These are phyloP conservation scores for Eucalyptus cloeziana DNA, from an alignment of 345 rosid genomes.

Conservation along the genomic window DNA sequence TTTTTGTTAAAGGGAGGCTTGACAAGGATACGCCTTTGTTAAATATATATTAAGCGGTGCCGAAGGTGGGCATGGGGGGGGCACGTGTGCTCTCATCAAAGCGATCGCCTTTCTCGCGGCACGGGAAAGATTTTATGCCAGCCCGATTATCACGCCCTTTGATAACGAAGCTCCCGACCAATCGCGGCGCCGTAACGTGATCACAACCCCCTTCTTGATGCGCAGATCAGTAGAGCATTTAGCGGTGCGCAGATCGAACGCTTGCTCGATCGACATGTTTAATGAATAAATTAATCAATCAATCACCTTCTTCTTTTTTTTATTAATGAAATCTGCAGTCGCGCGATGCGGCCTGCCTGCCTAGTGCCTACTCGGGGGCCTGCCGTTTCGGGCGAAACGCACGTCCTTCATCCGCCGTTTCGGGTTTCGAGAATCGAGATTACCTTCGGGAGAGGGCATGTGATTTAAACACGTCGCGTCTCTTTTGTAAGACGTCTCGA, in stretches of 20 bases:
- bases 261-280: neutral
- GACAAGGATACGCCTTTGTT: neutral
- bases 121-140: neutral
- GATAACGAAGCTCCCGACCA: neutral
- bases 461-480: neutral
- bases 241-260: neutral
- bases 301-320: neutral
- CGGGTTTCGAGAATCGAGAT: neutral
- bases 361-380: neutral
- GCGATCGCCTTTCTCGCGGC: neutral
- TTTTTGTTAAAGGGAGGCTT: neutral
- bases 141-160: neutral
- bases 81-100: neutral
- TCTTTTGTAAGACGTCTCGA: neutral
- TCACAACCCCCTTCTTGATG: neutral
- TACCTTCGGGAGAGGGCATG: neutral
- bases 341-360: neutral
- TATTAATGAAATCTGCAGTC: neutral
- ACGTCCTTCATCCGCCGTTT: neutral
- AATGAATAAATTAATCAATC: neutral
- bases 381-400: neutral
- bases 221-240: neutral
- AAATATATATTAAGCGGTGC: neutral
- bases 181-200: neutral
- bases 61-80: neutral